Evolutionary conservation across 163 green algal genomes (phyloP).

Genomic region (Scenedesmus sp.): DNA sequence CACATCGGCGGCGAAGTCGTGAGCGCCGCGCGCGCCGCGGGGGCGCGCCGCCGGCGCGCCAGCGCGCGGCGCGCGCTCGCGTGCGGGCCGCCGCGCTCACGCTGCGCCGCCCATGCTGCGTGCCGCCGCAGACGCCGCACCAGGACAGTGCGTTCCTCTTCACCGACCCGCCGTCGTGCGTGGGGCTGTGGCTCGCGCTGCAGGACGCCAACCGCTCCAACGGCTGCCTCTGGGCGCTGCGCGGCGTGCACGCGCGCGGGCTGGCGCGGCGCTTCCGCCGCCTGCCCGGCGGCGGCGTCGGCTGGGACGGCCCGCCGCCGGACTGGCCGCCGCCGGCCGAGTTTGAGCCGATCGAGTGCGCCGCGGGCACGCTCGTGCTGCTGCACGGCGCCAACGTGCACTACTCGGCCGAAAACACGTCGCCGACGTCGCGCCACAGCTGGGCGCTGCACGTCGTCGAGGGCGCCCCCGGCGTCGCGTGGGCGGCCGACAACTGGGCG

Average conservation of each 20-base stretch:
- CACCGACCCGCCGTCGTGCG: constrained; percentile 84
- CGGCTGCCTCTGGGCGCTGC: constrained; percentile 79
- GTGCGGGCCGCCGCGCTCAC: not conserved
- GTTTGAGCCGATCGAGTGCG: constrained; percentile 83
- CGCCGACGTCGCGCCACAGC: constrained; percentile 75
- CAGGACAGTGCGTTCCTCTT: constrained; percentile 95
- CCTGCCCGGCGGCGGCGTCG: constrained; percentile 51
- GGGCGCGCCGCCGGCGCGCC: no score
- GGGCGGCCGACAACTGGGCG: constrained; percentile 82
- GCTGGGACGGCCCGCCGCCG: constrained; percentile 60
- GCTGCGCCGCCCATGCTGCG: not conserved
- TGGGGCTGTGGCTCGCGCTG: constrained; percentile 96
- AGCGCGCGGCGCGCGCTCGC: not conserved
- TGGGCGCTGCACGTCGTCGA: constrained; percentile 92
- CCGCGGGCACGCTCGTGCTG: constrained; percentile 90
- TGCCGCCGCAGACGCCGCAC: constrained; percentile 72
- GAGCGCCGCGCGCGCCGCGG: not conserved
- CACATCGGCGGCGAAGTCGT: constrained; percentile 63
- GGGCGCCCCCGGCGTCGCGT: constrained; percentile 55
- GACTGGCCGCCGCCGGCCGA: constrained; percentile 65
- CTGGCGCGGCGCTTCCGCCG: constrained; percentile 67
- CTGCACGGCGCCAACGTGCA: constrained; percentile 93
- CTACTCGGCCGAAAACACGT: constrained; percentile 84
- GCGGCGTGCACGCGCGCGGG: constrained; percentile 57
- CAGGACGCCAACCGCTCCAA: constrained; percentile 89